A percentile compares a stretch with the other conserved stretches of the same genome.
phyloP scores from a whole-genome alignment of 2,329 filamentous ascomycete species.

The Claviceps sorghi region DNA sequence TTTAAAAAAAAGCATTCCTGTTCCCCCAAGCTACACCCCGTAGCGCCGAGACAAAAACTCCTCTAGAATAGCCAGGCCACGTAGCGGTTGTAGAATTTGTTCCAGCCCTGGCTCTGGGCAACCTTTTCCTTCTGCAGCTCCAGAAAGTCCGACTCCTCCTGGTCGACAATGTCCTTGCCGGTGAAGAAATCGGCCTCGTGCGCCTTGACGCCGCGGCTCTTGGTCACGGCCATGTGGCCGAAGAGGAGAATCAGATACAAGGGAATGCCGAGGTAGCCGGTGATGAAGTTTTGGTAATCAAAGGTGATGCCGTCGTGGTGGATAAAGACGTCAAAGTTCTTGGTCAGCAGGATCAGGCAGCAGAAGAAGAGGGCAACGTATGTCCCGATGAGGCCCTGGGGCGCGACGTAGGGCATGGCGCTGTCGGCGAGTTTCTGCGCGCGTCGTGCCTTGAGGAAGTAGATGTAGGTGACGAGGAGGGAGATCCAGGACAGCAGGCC shows the following conservation, averaged over 20 bases:
- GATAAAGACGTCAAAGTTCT: constrained; percentile 66
- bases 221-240: constrained; percentile 47
- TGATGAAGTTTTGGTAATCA: constrained; percentile 64
- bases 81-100: constrained; percentile 24
- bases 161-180: constrained; percentile 59
- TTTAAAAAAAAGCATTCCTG: not conserved
- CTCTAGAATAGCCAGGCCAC: constrained; percentile 23
- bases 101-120: constrained; percentile 13
- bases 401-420: constrained; percentile 49
- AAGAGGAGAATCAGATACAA: constrained; percentile 56
- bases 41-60: not conserved
- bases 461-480: constrained; percentile 53
- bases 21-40: not conserved
- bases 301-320: constrained; percentile 37
- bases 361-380: constrained; percentile 55
- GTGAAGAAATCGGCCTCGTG: constrained; percentile 53
- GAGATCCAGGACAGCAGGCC: constrained; percentile 54
- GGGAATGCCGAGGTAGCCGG: constrained; percentile 63
- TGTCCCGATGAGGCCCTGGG: constrained; percentile 57
- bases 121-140: constrained; percentile 21
- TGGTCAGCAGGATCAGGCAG: constrained; percentile 60
- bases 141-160: constrained; percentile 56
- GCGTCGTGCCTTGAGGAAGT: constrained; percentile 46
- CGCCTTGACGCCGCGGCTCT: constrained; percentile 39
- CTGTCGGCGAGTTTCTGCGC: constrained; percentile 44